Evolutionary conservation across 1,284 basidiomycete species (phyloP).

Genomic region (Sphagnurus paluster): DNA sequence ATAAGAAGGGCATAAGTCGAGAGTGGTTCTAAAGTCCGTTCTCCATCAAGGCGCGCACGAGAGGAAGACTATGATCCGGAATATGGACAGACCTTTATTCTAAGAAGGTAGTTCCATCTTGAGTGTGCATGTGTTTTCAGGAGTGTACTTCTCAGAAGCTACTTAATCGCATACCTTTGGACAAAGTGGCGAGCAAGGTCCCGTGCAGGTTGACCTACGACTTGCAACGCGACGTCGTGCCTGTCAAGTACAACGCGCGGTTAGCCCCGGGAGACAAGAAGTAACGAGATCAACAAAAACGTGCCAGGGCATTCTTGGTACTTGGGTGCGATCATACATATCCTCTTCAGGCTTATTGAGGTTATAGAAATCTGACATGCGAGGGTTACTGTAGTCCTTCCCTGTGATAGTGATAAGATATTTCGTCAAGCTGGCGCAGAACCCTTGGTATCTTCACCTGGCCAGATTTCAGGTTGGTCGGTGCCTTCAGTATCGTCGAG

Average conservation of each 20-base stretch:
- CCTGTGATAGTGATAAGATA: conserved; percentile 40
- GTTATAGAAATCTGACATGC: conserved; percentile 85
- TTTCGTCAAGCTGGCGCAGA: background rate
- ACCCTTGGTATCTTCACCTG: conserved; percentile 47
- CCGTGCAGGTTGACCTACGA: conserved; percentile 94
- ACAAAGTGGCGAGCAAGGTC: conserved; percentile 96
- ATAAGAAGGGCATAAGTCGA: conserved; percentile 89
- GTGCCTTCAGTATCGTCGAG: conserved; percentile 78
- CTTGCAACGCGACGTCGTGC: conserved; percentile 96
- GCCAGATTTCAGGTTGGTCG: conserved; percentile 81
- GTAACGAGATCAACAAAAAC: conserved; percentile 20
- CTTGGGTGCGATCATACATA: conserved; percentile 88
- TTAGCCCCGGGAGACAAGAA: conserved; percentile 2
- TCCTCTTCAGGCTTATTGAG: conserved; percentile 93
- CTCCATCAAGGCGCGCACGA: conserved; percentile 9
- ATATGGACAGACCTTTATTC: conserved; percentile 73
- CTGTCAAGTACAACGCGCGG: conserved; percentile 37
- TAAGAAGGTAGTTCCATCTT: conserved; percentile 89
- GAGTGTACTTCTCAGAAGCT: conserved; percentile 15
- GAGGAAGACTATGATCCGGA: too few species aligned
- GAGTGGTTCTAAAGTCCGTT: conserved; percentile 75
- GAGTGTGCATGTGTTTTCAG: conserved; percentile 21
- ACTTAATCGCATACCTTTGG: conserved; percentile 61
- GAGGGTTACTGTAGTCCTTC: conserved; percentile 93
- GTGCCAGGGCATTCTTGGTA: conserved; percentile 96